Base-by-base conservation (phyloP, 176 grass and related monocot species). In the Cenchrus americanus region DNA sequence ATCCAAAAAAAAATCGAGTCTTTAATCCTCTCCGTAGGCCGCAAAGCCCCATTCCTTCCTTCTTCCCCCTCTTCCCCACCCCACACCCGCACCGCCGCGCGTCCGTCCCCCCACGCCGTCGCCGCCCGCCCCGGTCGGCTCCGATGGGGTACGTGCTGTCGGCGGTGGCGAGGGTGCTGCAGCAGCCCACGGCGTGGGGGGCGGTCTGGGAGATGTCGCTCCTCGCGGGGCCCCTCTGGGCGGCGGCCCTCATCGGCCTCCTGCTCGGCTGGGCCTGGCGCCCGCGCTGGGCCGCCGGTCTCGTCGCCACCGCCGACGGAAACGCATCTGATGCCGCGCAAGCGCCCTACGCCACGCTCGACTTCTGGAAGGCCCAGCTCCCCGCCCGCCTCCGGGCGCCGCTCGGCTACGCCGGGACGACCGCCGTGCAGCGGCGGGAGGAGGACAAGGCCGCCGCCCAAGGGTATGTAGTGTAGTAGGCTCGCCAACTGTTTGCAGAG, bases 211-310 rank as follows among this genome's bases (percentile, higher is more conserved):
- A 94, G 82, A 90, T 97, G 47, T 66, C 81, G n/a, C 82, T 97
- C 82, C 88, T 97, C 66, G 89, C 83, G 4, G 90, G 84, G 52
- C 94, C 94, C 47, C 89, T 97, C 68, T 97, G 94, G 94, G 74
- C 90, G 41, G 94, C 94, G 23, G 94, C 88, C 59, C 73, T 94
- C 66, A 73, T 97, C 21, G 94, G 94, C 21, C 90, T 97, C 84
- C 74, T 97, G 55, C 87, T 97, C 66, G 94, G 94, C n/a, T 97
- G 94, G 94, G 81, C 94, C 12, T 97, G 94, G 94, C 92, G 90
- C 63, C 94, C 94, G 48, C 89, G 86, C 47, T 97, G 94, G 94
- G 91, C 91, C 7, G 89, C 69, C 75, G 89, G 81, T 11, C 80
- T 93, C 27, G 77, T 91, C 37, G 58, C 77, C 66, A 72, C 89